Base-by-base conservation (phyloP, 2,329 filamentous ascomycete species). In the Aurifilum marmelostoma region DNA sequence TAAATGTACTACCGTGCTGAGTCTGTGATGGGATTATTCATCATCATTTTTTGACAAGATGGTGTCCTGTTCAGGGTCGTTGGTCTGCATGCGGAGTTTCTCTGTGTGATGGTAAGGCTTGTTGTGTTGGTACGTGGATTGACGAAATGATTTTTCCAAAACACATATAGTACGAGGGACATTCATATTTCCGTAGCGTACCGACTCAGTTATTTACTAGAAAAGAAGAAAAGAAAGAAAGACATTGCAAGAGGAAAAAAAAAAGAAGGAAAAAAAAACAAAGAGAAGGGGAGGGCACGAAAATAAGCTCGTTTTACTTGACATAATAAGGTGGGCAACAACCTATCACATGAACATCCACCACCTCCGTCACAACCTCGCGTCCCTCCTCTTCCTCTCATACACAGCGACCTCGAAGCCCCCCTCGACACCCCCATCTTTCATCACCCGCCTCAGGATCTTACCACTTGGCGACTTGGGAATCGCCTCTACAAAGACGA, bases 401-500 rank as follows among this genome's bases (percentile, higher is more conserved):
- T 79, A 83, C 70, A 83, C 54, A 74, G 77, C 79, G 3, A 80
- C 69, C 79, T 80, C 75, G n/a, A 78, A 69, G 3, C 69, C 69
- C 18, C 78, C 77, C 79, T 74, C 72, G 69, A 77, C 79, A 52
- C 78, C 74, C 1, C 78, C 75, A 24, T 79, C 77, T 69, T 79
- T 80, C 69, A 83, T 74, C 27, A 83, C 72, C 64, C 81, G 69
- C 59, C 82, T 76, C 69, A 83, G 67, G 29, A 83, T 83, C 77
- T 83, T 83, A 1, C 82, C 82, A 18, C 81, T 83, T 0, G 88
- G 87, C 70, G 91, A 92, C 81, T 91, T 93, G 9, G 91, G 90
- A 43, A 93, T 89, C 14, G 80, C 81, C 47, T 91, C 85, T 2
- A 91, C 81, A 76, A 92, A 92, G 27, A 85, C 80, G 18, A 93